These are phyloP conservation scores for Xerocomellus chrysenteron DNA, from an alignment of 768 basidiomycete genomes.

Conservation along the genomic window DNA sequence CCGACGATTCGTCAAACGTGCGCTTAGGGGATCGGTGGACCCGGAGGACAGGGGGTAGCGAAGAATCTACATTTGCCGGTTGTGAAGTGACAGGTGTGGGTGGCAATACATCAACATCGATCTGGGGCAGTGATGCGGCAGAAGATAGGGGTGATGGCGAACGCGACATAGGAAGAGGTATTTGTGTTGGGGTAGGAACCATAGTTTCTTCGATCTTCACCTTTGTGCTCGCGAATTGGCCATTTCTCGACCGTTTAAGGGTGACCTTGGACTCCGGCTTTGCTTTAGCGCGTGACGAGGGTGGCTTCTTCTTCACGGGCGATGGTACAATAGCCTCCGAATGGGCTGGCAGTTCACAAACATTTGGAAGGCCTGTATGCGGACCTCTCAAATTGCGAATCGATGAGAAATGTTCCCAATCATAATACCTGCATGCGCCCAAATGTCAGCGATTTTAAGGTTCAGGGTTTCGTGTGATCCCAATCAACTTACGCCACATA, in stretches of 20 bases:
- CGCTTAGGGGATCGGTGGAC: constrained; percentile 55
- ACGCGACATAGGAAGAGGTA: constrained; percentile 40
- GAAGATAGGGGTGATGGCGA: constrained; percentile 37
- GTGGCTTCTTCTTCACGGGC: constrained; percentile 36
- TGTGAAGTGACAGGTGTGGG: constrained; percentile 25
- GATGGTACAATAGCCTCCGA: constrained; percentile 32
- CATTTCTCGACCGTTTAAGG: constrained; percentile 21
- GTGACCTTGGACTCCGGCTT: constrained; percentile 22
- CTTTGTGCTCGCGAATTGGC: constrained; percentile 21
- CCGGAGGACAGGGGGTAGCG: constrained; percentile 28
- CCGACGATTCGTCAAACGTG: constrained; percentile 57
- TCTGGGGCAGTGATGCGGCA: constrained; percentile 19
- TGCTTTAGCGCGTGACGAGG: constrained; percentile 31
- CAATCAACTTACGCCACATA: constrained; percentile 79
- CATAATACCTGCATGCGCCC: constrained; percentile 62
- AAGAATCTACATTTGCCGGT: constrained; percentile 8
- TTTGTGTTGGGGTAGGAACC: constrained; percentile 28
- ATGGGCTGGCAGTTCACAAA: constrained; percentile 49
- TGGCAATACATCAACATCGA: constrained; percentile 31
- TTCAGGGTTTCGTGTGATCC: constrained; percentile 4
- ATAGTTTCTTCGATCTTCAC: constrained; percentile 22
- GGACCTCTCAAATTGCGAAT: constrained; percentile 86
- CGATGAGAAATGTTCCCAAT: constrained; percentile 96
- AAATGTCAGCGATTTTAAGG: constrained; percentile 11
- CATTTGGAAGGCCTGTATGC: constrained; percentile 69